phyloP scores from a whole-genome alignment of 2,329 filamentous ascomycete species.

The Rhytidhysteron rufulum region DNA sequence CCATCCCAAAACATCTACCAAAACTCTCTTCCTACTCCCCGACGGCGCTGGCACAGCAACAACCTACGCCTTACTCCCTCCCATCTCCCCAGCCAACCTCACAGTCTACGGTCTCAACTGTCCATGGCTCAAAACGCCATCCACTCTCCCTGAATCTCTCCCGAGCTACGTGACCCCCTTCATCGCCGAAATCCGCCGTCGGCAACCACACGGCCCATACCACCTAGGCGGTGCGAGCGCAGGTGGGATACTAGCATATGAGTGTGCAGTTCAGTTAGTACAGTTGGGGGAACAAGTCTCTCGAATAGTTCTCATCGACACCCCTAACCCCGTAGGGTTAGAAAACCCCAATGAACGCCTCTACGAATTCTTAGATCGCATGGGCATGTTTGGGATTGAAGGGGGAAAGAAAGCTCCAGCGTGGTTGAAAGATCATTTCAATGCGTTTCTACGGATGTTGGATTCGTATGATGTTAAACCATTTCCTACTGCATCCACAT shows the following conservation, averaged over 20 bases:
- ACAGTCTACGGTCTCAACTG: slow-evolving; percentile 51
- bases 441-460: slow-evolving; percentile 46
- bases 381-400: slow-evolving; percentile 45
- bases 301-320: slow-evolving; percentile 25
- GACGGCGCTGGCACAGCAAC: slow-evolving; percentile 46
- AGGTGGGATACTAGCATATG: slow-evolving; percentile 66
- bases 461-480: slow-evolving; percentile 40
- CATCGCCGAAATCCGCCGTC: slow-evolving; percentile 40
- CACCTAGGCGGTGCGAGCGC: slow-evolving; percentile 71
- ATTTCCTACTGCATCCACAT: no score
- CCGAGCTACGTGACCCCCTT: slow-evolving; percentile 50
- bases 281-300: slow-evolving; percentile 18
- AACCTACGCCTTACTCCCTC: slow-evolving; percentile 35
- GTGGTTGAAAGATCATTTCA: slow-evolving; percentile 52
- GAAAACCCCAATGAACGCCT: slow-evolving; percentile 60
- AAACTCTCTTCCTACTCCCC: slow-evolving; percentile 41
- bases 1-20: slow-evolving; percentile 27
- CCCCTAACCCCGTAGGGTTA: slow-evolving; percentile 36
- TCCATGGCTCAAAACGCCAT: slow-evolving; percentile 34
- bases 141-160: slow-evolving; percentile 31
- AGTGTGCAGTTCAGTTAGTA: slow-evolving; percentile 17
- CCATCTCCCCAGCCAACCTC: slow-evolving; percentile 40
- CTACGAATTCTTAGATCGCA: slow-evolving; percentile 47
- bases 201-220: slow-evolving; percentile 55
- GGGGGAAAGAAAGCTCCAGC: slow-evolving; percentile 31